Evolutionary conservation across 2,329 filamentous ascomycete genomes (phyloP), one percentile per base, ranked within the genome.

Genomic region (Pseudofabraea citricarpa): DNA sequence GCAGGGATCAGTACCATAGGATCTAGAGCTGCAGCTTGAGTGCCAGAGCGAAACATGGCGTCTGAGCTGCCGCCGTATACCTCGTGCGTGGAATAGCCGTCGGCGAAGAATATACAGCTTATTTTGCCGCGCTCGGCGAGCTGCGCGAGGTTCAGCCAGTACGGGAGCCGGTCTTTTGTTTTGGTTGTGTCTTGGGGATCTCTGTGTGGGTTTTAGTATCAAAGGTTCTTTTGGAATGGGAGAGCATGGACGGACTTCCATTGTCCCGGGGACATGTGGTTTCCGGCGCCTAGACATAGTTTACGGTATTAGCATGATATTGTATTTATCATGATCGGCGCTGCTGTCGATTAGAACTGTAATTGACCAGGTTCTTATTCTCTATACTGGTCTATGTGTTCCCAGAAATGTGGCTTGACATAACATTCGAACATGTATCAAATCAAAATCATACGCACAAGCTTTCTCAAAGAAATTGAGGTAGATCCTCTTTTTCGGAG

Each of bases 1-100:
- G 80, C 79, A 4, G 79, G 71, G 0, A 85, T 68, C 2, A 80
- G 69, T 1, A 73, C 70, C 2, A 84, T 55, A 0, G 81, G 81
- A 56, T 85, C 55, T 36, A 36, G 19, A 18, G 33, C 33, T 18
- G 33, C 33, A 8, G 33, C 33, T 36, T 36, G 33, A 19, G 15
- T 36, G 6, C 33, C 33, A 8, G 33, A 15, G 19, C 33, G 33
- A 18, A 36, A 36, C 33, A 36, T 36, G 8, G 33, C 15, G 19
- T 36, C 33, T 9, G 15, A 16, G 15, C 21, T 36, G 13, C 33
- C 33, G 13, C 33, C 33, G 19, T 36, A 36, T 13, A 36, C 19
- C 13, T 16, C 15, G 10, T 36, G 33, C 33, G 33, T 36, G 33
- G 33, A 36, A 20, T 36, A 36, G 2, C 15, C 33, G 19, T 36